Evolutionary conservation across 2,329 filamentous ascomycete genomes (phyloP), one percentile per base, ranked within the genome.

Genomic region (Xylariaceae sp.): DNA sequence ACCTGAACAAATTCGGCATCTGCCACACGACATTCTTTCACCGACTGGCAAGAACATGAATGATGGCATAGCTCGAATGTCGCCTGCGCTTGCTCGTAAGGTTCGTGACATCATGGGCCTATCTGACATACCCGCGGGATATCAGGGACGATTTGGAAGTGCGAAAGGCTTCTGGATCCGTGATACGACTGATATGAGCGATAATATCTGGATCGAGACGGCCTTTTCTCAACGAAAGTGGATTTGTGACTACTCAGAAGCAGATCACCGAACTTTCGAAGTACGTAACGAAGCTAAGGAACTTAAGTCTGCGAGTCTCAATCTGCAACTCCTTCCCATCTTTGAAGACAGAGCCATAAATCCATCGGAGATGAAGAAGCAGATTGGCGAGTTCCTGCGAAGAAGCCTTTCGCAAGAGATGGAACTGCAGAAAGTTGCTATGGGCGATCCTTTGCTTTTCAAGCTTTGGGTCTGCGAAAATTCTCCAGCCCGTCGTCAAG

Each of bases 151-250:
- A 1, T 75, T 90, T 28, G 83, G 79, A 9, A 78, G 83, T 15
- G 83, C 83, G 1, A 91, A 91, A 59, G 87, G 87, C 0, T 69
- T 90, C 49, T 90, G 85, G 86, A 72, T 84, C 35, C 61, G 83
- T 4, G 80, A 84, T 49, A 66, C 69, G 0, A 54, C 66, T 0
- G 71, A 76, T 19, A 61, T 60, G 0, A 63, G 64, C 1, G 64
- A 72, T 2, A 56, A 67, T 0, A 62, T 79, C 13, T 87, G 82
- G 83, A 85, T 89, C 32, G 72, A 82, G 41, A 78, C 83, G 0
- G 79, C 71, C 41, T 70, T 68, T 0, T 88, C 83, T 1, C 87
- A 91, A 45, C 62, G 72, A 1, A 91, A 91, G 52, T 89, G 86
- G 71, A 44, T 69, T 0, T 74, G 71, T 19, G 68, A 76, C 26